These are phyloP conservation scores for Saccharomyces hybrid DNA, from an alignment of 1,139 yeast genomes.

Conservation along the genomic window DNA sequence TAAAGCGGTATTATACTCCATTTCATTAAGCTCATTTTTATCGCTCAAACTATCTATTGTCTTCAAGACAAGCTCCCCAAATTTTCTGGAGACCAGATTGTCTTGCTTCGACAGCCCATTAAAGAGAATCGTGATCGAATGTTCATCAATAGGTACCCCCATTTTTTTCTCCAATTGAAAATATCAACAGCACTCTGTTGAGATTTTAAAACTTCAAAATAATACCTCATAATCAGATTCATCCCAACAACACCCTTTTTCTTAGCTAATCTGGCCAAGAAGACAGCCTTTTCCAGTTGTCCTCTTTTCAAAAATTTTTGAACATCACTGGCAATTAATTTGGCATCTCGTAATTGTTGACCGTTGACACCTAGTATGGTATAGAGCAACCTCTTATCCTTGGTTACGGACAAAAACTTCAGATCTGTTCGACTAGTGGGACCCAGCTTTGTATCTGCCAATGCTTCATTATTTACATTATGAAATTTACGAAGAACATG, in stretches of 20 bases:
- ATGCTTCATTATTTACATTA: constrained; percentile 18
- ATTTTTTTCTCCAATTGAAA: constrained; percentile 49
- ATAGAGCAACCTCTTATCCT: constrained; percentile 41
- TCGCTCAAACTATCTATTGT: constrained; percentile 16
- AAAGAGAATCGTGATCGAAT: constrained; percentile 50
- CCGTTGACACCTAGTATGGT: constrained; percentile 52
- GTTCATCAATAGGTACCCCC: constrained; percentile 49
- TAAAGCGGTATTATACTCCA: constrained; percentile 28
- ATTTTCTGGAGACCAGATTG: constrained; percentile 17
- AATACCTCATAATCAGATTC: constrained; percentile 50
- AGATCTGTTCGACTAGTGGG: constrained; percentile 33
- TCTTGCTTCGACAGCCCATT: constrained; percentile 45
- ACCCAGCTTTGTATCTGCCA: constrained; percentile 28
- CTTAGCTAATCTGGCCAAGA: constrained; percentile 45
- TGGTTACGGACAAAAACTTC: constrained; percentile 26
- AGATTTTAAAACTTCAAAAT: constrained; percentile 35
- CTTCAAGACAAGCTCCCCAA: constrained; percentile 18
- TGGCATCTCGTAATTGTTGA: constrained; percentile 49
- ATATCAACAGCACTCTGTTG: constrained; percentile 44
- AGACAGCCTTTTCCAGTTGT: constrained; percentile 46
- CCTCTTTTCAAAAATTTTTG: constrained; percentile 43
- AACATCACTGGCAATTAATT: constrained; percentile 47
- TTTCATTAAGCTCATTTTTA: constrained; percentile 17
- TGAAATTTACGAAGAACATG: constrained; percentile 21
- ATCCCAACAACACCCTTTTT: constrained; percentile 49